phyloP scores from a whole-genome alignment of 2,329 filamentous ascomycete species.

The Sarocladium oryzae region DNA sequence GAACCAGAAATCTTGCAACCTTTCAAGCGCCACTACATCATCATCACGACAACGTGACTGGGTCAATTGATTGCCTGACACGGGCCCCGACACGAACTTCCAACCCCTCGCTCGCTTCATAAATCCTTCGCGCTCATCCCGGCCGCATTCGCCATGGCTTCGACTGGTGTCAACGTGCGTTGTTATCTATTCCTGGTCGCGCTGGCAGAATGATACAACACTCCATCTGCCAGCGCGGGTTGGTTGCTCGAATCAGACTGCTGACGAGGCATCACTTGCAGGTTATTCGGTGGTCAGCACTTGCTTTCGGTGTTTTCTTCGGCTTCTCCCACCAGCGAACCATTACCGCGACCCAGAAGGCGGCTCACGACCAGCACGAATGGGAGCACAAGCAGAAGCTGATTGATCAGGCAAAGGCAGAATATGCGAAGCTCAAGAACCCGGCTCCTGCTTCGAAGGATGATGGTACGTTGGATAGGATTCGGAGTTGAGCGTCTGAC shows the following conservation, averaged over 20 bases:
- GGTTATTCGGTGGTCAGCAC: constrained; percentile 96
- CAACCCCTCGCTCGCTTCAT: constrained; percentile 28
- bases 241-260: background rate
- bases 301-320: constrained; percentile 88
- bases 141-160: constrained; percentile 49
- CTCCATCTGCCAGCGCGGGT: background rate
- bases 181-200: constrained; percentile 15
- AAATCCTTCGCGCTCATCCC: constrained; percentile 35
- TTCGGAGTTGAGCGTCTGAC: background rate
- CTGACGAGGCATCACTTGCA: constrained; percentile 32
- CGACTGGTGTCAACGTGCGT: constrained; percentile 64
- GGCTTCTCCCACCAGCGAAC: constrained; percentile 88
- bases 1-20: constrained; percentile 28
- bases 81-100: constrained; percentile 7
- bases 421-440: constrained; percentile 73
- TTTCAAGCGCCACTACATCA: constrained; percentile 28
- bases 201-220: background rate
- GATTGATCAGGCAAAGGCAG: constrained; percentile 88
- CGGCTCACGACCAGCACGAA: constrained; percentile 67
- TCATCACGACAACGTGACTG: constrained; percentile 26
- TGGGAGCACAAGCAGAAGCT: constrained; percentile 87
- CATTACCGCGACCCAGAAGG: constrained; percentile 66
- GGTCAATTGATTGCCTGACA: constrained; percentile 38
- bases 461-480: constrained; percentile 22
- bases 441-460: constrained; percentile 34